Evolutionary conservation across 768 basidiomycete species (phyloP), one percentile per base, ranked within the genome.

Genomic region (Lactarius sp.): DNA sequence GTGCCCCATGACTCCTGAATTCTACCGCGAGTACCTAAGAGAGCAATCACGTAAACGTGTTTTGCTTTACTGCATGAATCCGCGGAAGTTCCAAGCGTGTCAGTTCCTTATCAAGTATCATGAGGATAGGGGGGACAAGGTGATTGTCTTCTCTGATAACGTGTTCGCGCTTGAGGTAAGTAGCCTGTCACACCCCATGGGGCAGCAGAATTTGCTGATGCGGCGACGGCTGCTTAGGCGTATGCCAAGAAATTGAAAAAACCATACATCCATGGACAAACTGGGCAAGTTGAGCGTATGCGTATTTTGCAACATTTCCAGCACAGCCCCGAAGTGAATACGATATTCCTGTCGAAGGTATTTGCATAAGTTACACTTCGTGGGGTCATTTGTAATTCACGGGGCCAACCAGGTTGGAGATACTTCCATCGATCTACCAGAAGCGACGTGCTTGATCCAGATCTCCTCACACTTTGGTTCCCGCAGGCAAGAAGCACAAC

Each of bases 1-100:
- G 97, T 99, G 97, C 73, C 92, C 93, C 18, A 98, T 99, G 97
- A 96, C 97, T 20, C 96, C 97, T 6, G 95, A 98, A 73, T 99
- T 99, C 74, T 99, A 98, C 75, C 86, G 92, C 67, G 95, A 99
- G 76, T 99, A 99, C 73, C 83, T 99, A 68, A 82, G 91, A 66
- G 92, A 94, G 74, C 88, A 91, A 72, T 91, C 92, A 39, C 83
- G 97, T 63, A 94, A 96, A 74, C 86, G 92, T 68, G 97, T 97
- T 85, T 80, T 99, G 47, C 79, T 99, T 7, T 98, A 98, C 72
- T 98, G 94, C 81, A 99, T 98, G 97, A 99, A 99, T 72, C 97
- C 97, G 14, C 93, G 91, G 73, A 99, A 99, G 79, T 98, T 99
- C 75, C 97, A 99, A 75, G 94, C 96, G 16, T 98, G 96, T 73